phyloP scores from a whole-genome alignment of 1,284 basidiomycete species.

The Agaricales sp. region DNA sequence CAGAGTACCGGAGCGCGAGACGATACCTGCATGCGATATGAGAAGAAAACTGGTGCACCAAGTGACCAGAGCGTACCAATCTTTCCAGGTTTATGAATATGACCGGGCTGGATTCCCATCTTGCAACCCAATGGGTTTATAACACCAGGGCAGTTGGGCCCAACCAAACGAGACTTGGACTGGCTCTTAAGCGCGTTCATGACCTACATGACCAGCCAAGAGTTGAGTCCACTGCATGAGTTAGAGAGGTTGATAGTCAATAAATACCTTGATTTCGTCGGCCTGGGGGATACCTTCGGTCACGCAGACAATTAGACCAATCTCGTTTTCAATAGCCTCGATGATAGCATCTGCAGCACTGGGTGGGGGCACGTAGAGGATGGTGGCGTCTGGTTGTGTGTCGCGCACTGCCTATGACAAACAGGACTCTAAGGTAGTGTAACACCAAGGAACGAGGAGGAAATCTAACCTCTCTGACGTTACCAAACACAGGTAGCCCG shows the following conservation, averaged over 20 bases:
- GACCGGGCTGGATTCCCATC: constrained; percentile 99
- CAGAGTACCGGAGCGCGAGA: constrained; percentile 92
- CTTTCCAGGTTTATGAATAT: constrained; percentile 92
- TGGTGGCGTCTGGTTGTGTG: constrained; percentile 81
- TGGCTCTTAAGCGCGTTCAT: constrained; percentile 92
- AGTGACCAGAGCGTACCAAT: constrained; percentile 52
- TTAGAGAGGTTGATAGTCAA: neutral
- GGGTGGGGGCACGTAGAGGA: constrained; percentile 94
- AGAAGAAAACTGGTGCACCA: constrained; percentile 3
- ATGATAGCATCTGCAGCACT: constrained; percentile 91
- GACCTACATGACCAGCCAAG: constrained; percentile 39
- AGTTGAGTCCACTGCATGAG: neutral
- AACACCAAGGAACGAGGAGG: neutral
- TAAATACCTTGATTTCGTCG: constrained; percentile 80
- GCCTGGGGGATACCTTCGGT: constrained; percentile 96
- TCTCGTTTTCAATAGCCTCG: constrained; percentile 96
- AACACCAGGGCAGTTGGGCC: constrained; percentile 97
- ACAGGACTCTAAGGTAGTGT: constrained; percentile 5
- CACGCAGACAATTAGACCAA: constrained; percentile 92
- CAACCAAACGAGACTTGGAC: constrained; percentile 89
- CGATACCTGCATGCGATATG: constrained; percentile 59
- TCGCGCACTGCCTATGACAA: constrained; percentile 71
- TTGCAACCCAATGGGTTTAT: constrained; percentile 98
- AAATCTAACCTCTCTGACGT: constrained; percentile 75
- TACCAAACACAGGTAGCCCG: constrained; percentile 91